Percentiles rank a stretch among this genome's conserved stretches.
These are phyloP conservation scores for Hericium alpestre DNA, from an alignment of 768 basidiomycete species.

Conservation along the genomic window DNA sequence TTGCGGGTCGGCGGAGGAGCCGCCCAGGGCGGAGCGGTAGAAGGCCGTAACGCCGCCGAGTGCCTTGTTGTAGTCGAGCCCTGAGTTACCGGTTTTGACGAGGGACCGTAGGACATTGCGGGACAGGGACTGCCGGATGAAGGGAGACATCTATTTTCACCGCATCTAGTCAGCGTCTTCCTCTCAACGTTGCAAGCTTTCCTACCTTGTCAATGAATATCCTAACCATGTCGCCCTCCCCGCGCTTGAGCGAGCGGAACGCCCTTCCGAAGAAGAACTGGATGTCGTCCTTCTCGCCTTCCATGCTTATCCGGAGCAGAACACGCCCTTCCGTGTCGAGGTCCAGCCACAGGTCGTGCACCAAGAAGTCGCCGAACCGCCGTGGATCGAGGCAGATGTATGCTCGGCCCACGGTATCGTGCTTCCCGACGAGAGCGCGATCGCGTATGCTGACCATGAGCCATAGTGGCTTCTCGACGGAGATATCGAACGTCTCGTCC, in stretches of 20 bases:
- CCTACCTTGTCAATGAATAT: constrained; percentile 93
- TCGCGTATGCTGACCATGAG: constrained; percentile 92
- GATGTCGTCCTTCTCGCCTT: constrained; percentile 96
- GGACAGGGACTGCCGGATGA: constrained; percentile 82
- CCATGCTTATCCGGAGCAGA: constrained; percentile 88
- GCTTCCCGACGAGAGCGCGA: constrained; percentile 83
- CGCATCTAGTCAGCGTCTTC: background rate
- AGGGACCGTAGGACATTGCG: constrained; percentile 65
- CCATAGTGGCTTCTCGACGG: constrained; percentile 91
- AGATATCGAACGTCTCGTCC: constrained; percentile 96
- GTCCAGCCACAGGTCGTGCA: constrained; percentile 89
- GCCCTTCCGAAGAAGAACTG: constrained; percentile 95
- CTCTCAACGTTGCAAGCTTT: background rate
- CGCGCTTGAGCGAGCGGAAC: constrained; percentile 86
- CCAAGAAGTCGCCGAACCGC: constrained; percentile 78
- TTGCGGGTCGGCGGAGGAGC: constrained; percentile 58
- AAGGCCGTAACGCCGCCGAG: constrained; percentile 73
- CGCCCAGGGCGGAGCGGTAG: constrained; percentile 68
- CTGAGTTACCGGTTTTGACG: constrained; percentile 46
- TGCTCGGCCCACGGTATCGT: constrained; percentile 82
- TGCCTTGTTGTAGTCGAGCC: constrained; percentile 84
- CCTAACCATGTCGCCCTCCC: constrained; percentile 90
- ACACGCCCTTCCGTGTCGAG: constrained; percentile 81
- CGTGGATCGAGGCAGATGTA: constrained; percentile 88
- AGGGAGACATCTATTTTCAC: constrained; percentile 72